Evolutionary conservation across 352 stramenopile species (phyloP).

Genomic region (Pythium dissotocum): DNA sequence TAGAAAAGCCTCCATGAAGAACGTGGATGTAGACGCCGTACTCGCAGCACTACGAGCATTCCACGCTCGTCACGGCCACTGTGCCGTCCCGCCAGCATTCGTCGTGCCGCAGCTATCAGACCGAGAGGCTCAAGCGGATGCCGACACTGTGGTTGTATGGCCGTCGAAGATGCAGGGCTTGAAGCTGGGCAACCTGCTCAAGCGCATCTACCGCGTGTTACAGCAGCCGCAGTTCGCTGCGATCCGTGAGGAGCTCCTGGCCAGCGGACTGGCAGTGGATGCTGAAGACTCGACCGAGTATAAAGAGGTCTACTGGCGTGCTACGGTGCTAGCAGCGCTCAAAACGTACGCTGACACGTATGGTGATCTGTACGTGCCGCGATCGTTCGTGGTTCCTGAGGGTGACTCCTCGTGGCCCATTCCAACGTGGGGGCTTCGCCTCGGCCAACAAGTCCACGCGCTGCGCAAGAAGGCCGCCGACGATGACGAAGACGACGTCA

Average conservation of each 20-base stretch:
- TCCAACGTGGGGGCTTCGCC: conserved; percentile 36
- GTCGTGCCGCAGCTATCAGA: neutral
- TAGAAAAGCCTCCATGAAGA: neutral
- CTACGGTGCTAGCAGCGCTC: conserved; percentile 33
- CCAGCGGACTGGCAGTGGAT: conserved; percentile 31
- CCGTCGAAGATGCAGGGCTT: conserved; percentile 39
- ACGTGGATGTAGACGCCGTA: neutral
- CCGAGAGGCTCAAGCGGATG: neutral
- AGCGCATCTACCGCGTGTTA: conserved; percentile 28
- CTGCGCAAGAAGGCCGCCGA: conserved; percentile 31
- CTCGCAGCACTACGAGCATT: neutral
- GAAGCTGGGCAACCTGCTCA: conserved; percentile 39
- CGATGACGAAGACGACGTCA: conserved; percentile 18
- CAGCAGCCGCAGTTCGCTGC: neutral
- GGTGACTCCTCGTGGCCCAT: conserved; percentile 34
- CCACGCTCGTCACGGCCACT: neutral
- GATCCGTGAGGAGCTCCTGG: conserved; percentile 28
- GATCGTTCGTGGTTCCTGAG: conserved; percentile 41
- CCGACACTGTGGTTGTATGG: conserved; percentile 26
- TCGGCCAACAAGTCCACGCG: conserved; percentile 41
- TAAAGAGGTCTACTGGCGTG: conserved; percentile 45
- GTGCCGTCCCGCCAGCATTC: neutral
- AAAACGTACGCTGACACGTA: conserved; percentile 33
- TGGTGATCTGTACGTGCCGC: conserved; percentile 39
- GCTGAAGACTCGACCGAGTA: conserved; percentile 29